Evolutionary conservation across 1,139 yeast species (phyloP).

Genomic region (Saccharomycopsis hybrid): DNA sequence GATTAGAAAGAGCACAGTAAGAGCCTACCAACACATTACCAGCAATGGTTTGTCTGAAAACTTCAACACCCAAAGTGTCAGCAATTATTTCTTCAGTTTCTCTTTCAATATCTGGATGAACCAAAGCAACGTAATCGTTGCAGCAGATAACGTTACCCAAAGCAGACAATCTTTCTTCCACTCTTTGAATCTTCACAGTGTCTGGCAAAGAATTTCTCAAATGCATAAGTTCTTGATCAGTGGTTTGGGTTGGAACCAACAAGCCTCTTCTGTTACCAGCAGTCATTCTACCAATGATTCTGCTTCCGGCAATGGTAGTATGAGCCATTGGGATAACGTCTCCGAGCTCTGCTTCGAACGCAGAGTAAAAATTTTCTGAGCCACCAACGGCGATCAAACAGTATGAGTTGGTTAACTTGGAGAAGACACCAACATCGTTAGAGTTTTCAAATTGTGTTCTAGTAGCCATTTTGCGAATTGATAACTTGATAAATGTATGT

Average conservation of each 20-base stretch:
- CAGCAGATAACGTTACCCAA: constrained; percentile 97
- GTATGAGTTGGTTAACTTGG: constrained; percentile 94
- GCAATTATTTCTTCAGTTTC: constrained; percentile 98
- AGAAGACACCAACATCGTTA: constrained; percentile 95
- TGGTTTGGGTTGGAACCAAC: constrained; percentile 94
- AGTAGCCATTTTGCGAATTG: constrained; percentile 37
- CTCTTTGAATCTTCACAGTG: constrained; percentile 90
- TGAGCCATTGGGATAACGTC: constrained; percentile 95
- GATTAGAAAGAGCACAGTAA: constrained; percentile 90
- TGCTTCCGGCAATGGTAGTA: constrained; percentile 96
- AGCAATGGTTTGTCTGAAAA: constrained; percentile 97
- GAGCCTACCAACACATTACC: constrained; percentile 97
- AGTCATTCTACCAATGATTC: constrained; percentile 97
- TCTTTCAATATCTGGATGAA: constrained; percentile 98
- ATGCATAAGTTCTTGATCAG: constrained; percentile 99
- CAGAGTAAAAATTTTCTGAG: constrained; percentile 93
- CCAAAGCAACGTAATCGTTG: constrained; percentile 97
- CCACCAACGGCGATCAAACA: constrained; percentile 97
- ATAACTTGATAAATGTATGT: background rate
- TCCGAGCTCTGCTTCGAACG: constrained; percentile 95
- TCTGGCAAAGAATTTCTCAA: constrained; percentile 97
- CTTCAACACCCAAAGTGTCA: constrained; percentile 98
- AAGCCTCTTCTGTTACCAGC: constrained; percentile 98
- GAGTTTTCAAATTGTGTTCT: constrained; percentile 88
- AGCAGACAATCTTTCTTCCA: constrained; percentile 95